A percentile compares a stretch with the other conserved stretches of the same genome.
Evolutionary conservation across 2,329 filamentous ascomycete species (phyloP).

Genomic region (Penicillium psychrosexuale): DNA sequence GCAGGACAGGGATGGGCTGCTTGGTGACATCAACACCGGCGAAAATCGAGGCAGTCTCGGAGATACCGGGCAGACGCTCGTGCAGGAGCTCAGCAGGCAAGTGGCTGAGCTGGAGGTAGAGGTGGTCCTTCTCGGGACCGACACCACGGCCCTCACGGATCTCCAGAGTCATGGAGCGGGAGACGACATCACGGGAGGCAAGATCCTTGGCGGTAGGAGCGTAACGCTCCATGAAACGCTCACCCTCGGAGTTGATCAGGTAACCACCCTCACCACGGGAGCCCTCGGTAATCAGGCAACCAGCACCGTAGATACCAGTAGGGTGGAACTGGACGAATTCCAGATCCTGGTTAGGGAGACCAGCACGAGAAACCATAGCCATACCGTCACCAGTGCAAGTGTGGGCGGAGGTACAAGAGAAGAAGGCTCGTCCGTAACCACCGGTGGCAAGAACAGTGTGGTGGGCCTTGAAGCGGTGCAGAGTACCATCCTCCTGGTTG

Average conservation of each 20-base stretch:
- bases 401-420: slow-evolving; percentile 96
- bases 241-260: slow-evolving; percentile 93
- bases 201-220: slow-evolving; percentile 97
- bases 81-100: slow-evolving; percentile 86
- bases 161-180: slow-evolving; percentile 96
- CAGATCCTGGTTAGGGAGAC: slow-evolving; percentile 97
- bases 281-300: slow-evolving; percentile 96
- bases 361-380: slow-evolving; percentile 98
- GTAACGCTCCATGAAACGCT: slow-evolving; percentile 99
- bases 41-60: slow-evolving; percentile 96
- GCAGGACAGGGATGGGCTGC: slow-evolving; percentile 93
- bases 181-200: slow-evolving; percentile 92
- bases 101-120: slow-evolving; percentile 96
- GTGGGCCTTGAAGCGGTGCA: slow-evolving; percentile 94
- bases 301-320: slow-evolving; percentile 97
- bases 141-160: slow-evolving; percentile 97
- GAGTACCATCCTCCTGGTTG: slow-evolving; percentile 97
- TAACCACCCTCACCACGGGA: slow-evolving; percentile 98
- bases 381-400: slow-evolving; percentile 99
- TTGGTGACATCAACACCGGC: slow-evolving; percentile 94
- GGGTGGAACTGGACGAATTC: slow-evolving; percentile 99
- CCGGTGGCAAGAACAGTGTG: slow-evolving; percentile 96
- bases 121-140: slow-evolving; percentile 95
- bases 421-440: slow-evolving; percentile 97
- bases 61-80: slow-evolving; percentile 96